These are phyloP conservation scores for Luvunga scandens DNA, from an alignment of 345 rosid genomes.

Conservation along the genomic window DNA sequence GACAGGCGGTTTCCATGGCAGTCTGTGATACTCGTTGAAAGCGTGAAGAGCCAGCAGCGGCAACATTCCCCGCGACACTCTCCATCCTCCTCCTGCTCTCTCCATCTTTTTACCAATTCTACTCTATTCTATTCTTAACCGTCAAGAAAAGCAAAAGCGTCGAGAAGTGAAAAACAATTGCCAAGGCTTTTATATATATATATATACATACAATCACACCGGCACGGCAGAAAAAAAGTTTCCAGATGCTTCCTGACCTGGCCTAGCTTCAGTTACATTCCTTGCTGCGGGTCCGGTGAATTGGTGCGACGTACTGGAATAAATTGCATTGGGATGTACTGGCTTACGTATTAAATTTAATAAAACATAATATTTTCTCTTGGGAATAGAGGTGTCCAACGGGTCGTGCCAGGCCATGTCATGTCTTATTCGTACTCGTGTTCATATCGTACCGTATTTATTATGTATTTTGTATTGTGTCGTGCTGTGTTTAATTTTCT, in stretches of 20 bases:
- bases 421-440: no score
- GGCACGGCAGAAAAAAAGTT: background rate
- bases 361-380: no score
- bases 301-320: no score
- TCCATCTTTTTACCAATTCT: conserved; percentile 3
- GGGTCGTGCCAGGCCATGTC: no score
- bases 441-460: no score
- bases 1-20: conserved; percentile 90
- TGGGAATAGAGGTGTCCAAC: no score
- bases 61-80: conserved; percentile 59
- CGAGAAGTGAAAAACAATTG: no score
- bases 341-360: no score
- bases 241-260: background rate
- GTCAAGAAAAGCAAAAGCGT: background rate
- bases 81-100: conserved; percentile 26
- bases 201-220: background rate
- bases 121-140: background rate
- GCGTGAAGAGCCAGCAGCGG: conserved; percentile 77
- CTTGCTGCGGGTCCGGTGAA: background rate
- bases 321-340: no score
- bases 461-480: no score
- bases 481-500: no score
- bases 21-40: conserved; percentile 63
- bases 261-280: background rate
- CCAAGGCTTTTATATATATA: no score